Evolutionary conservation across 306 rosid species (phyloP), one percentile per base, ranked within the genome.

Genomic region (Prunus salicina): DNA sequence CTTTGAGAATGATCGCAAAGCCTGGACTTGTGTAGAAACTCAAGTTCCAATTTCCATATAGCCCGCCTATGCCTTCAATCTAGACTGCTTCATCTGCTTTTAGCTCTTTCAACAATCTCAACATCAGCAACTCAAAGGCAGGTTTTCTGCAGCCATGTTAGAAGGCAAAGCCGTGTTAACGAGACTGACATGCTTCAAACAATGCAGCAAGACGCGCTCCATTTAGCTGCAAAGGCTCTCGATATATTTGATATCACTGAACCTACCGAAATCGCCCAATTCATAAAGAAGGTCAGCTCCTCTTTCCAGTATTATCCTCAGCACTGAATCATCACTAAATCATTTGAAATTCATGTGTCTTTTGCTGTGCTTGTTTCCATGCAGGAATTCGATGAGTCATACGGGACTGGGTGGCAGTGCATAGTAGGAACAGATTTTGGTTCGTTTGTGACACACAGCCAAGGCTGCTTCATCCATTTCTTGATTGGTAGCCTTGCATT

Each of bases 351-450:
- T 46, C 55, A 12, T 10, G 5, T 15, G 34, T 22, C 47, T 25
- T 49, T 45, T 34, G 22, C 34, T 19, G 38, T 45, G 58, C n/a
- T 67, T 38, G 28, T 78, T 6, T 78, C 72, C 10, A 32, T 76
- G 88, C 87, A 93, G 98, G 95, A 93, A 79, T 91, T 89, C 74
- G 97, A 93, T 61, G 81, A 79, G 74, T 16, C 64, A 0, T 75
- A 93, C 74, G 98, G 93, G 24, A 55, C 62, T 74, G 98, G 98
- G 62, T 93, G 97, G 98, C 97, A 93, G 64, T 93, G 98, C 86
- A 91, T 91, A 53, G 93, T 88, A 28, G 98, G 98, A 51, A 88
- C 92, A 15, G 96, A 93, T 80, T 93, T 93, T 82, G 97, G 89
- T 70, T 89, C 98, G 3, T 93, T 87, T 82, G 96, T 93, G 87